A percentile compares a stretch with the other conserved stretches of the same genome.
phyloP scores from a whole-genome alignment of 805 yeast species.

The Yarrowia sp. region DNA sequence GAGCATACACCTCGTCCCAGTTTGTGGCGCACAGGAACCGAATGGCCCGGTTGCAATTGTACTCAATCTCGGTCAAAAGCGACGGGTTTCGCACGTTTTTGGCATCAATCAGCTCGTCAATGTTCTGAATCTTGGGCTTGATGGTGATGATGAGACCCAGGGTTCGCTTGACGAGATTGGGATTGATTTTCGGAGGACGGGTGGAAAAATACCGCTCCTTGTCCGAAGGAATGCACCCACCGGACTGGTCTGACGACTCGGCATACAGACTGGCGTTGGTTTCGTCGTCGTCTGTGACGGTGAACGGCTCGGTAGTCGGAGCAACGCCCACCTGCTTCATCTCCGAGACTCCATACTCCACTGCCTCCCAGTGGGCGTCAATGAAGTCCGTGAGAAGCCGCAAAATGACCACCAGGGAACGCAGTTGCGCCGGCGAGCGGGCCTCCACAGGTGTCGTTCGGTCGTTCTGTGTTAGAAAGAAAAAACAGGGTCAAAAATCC shows the following conservation, averaged over 20 bases:
- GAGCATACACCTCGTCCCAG: conserved; percentile 33
- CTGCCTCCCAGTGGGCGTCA: conserved; percentile 34
- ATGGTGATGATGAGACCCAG: conserved; percentile 25
- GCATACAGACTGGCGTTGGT: conserved; percentile 18
- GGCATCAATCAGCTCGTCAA: conserved; percentile 16
- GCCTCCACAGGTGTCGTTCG: conserved; percentile 5
- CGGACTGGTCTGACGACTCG: background rate
- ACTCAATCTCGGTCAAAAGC: conserved; percentile 21
- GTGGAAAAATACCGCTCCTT: conserved; percentile 29
- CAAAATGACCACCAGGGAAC: conserved; percentile 26
- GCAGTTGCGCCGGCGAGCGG: conserved; percentile 1
- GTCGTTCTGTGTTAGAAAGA: conserved; percentile 26
- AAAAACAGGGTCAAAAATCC: background rate
- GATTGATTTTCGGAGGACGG: conserved; percentile 28
- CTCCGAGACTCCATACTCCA: conserved; percentile 9
- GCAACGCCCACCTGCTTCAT: background rate
- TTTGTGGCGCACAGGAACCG: conserved; percentile 32
- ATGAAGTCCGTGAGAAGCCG: conserved; percentile 30
- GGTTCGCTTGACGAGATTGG: conserved; percentile 23
- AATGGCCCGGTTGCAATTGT: conserved; percentile 18
- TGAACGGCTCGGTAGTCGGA: background rate
- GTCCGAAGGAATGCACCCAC: background rate
- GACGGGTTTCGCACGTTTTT: conserved; percentile 10
- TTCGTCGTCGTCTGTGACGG: conserved; percentile 22
- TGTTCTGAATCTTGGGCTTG: conserved; percentile 27